Conservation (phyloP, 2,329 filamentous ascomycete species). For the Alternaria novae-zelandiae region DNA sequence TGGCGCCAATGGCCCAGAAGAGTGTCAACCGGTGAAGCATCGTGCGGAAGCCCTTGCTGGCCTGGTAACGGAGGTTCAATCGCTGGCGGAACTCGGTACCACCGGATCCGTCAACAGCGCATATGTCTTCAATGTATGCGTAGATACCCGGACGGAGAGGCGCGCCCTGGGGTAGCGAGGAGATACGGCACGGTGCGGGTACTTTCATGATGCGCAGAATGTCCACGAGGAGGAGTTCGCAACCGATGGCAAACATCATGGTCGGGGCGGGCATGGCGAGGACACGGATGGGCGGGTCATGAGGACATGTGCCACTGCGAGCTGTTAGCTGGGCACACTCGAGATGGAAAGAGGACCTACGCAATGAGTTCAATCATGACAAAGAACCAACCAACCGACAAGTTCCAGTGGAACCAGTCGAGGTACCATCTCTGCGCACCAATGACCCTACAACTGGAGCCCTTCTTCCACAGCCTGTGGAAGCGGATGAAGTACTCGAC, state of each 20-base stretch:
- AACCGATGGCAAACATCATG: constrained; percentile 60
- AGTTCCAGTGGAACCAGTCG: constrained; percentile 66
- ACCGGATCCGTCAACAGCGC: constrained; percentile 60
- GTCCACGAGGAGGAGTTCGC: constrained; percentile 59
- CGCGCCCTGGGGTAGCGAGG: constrained; percentile 58
- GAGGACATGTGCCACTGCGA: constrained; percentile 53
- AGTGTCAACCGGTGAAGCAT: constrained; percentile 60
- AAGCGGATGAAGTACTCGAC: constrained; percentile 61
- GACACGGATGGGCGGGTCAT: constrained; percentile 59
- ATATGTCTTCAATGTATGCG: constrained; percentile 61
- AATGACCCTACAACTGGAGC: constrained; percentile 60
- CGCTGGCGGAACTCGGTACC: constrained; percentile 60
- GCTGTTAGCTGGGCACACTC: constrained; percentile 9
- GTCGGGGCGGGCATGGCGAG: constrained; percentile 60
- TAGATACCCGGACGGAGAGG: constrained; percentile 62
- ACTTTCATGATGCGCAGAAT: constrained; percentile 53
- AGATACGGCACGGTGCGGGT: constrained; percentile 59
- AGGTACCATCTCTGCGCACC: constrained; percentile 55
- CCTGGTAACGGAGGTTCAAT: constrained; percentile 60
- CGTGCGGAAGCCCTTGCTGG: constrained; percentile 59
- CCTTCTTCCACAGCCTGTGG: constrained; percentile 57
- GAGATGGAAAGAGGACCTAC: constrained; percentile 34
- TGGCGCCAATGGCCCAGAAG: constrained; percentile 59
- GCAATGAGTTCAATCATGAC: constrained; percentile 64
- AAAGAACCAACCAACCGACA: constrained; percentile 61